These are phyloP conservation scores for Colletotrichum sp. DNA, from an alignment of 2,329 filamentous ascomycete genomes.

Conservation along the genomic window DNA sequence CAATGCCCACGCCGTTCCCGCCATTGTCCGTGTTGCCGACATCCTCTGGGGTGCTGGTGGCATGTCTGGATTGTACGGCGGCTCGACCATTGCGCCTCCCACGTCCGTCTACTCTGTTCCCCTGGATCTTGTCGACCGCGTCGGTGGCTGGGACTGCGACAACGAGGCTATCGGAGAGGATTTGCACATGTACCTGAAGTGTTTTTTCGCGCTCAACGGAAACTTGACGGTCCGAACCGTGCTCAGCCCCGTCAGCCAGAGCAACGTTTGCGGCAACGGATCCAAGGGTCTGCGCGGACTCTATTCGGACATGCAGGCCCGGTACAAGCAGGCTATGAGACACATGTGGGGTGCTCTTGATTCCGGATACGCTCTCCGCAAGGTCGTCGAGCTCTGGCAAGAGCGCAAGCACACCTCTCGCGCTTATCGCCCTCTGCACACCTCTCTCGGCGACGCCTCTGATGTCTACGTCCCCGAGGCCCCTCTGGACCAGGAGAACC, in stretches of 20 bases:
- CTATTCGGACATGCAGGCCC: constrained; percentile 63
- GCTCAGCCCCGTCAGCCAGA: constrained; percentile 74
- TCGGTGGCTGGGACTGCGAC: constrained; percentile 75
- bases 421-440: constrained; percentile 62
- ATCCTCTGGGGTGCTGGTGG: constrained; percentile 76
- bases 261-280: constrained; percentile 69
- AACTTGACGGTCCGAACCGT: constrained; percentile 70
- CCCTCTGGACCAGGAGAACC: constrained; percentile 41
- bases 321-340: constrained; percentile 74
- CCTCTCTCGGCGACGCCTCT: constrained; percentile 48
- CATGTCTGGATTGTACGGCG: constrained; percentile 70
- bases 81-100: constrained; percentile 70
- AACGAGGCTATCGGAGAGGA: constrained; percentile 78
- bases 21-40: constrained; percentile 73
- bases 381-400: constrained; percentile 61
- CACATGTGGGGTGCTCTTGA: constrained; percentile 81
- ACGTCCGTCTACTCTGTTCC: constrained; percentile 78
- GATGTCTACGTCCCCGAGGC: constrained; percentile 54
- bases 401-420: constrained; percentile 62
- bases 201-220: constrained; percentile 76
- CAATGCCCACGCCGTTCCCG: constrained; percentile 71
- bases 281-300: constrained; percentile 58
- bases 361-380: constrained; percentile 68
- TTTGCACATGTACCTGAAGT: constrained; percentile 80
- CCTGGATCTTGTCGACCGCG: constrained; percentile 69